Percentiles rank a stretch among this genome's conserved stretches.
Evolutionary conservation across 371 early-diverging fungal genomes (phyloP).

Genomic region (Mucor plumbeus): DNA sequence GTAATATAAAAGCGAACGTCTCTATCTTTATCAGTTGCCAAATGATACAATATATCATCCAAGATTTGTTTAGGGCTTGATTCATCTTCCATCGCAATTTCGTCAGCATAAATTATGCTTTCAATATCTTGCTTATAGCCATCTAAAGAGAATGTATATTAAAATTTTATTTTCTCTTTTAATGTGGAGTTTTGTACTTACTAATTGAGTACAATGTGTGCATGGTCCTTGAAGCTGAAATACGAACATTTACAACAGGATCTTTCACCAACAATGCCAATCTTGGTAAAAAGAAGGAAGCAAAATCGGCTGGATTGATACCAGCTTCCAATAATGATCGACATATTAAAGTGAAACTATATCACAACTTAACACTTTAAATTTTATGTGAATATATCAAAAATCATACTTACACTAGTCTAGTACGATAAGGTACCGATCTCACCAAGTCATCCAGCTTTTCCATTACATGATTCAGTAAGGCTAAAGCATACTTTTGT

Average conservation of each 20-base stretch:
- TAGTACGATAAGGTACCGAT: slow-evolving; percentile 26
- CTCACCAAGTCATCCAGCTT: slow-evolving; percentile 33
- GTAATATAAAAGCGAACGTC: slow-evolving; percentile 41
- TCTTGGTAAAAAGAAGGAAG: slow-evolving; percentile 49
- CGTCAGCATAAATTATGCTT: not conserved
- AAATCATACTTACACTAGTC: slow-evolving; percentile 34
- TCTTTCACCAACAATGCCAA: slow-evolving; percentile 38
- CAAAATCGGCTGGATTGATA: slow-evolving; percentile 46
- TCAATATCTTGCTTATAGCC: slow-evolving; percentile 17
- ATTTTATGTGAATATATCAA: not conserved
- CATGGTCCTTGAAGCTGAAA: slow-evolving; percentile 40
- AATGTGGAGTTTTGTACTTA: not conserved
- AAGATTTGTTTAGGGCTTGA: slow-evolving; percentile 29
- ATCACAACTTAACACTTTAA: too few relatives aligned
- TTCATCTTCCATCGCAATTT: slow-evolving; percentile 17
- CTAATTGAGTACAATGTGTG: slow-evolving; percentile 31
- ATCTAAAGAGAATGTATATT: slow-evolving; percentile 1
- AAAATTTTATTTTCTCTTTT: not conserved
- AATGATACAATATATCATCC: slow-evolving; percentile 37
- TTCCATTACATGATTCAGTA: slow-evolving; percentile 38
- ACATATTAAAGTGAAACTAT: slow-evolving; percentile 51
- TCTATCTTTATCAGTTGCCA: slow-evolving; percentile 39
- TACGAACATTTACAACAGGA: slow-evolving; percentile 50
- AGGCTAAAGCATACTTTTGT: slow-evolving; percentile 32
- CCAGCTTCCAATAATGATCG: slow-evolving; percentile 42